Percentiles rank a stretch among this genome's conserved stretches.
phyloP scores from a whole-genome alignment of 495 filamentous ascomycete species.

The Xylaria venustula region DNA sequence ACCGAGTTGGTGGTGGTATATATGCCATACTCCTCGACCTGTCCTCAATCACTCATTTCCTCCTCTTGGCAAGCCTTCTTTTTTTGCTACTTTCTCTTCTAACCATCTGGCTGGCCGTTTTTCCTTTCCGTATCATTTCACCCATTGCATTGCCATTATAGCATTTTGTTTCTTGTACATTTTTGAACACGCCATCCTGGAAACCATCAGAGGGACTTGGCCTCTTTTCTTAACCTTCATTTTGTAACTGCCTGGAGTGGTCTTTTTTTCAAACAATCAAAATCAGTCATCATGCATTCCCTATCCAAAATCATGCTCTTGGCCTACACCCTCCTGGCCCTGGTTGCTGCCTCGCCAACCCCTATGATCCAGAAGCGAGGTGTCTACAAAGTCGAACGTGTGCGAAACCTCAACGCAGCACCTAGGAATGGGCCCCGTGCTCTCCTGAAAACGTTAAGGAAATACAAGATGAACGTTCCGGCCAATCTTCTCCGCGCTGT shows the following conservation, averaged over 20 bases:
- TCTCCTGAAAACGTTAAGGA: slow-evolving; percentile 61
- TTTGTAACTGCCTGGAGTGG: slow-evolving; percentile 11
- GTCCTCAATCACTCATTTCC: slow-evolving; percentile 19
- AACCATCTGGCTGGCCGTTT: slow-evolving; percentile 25
- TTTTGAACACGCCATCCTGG: neutral
- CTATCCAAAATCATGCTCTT: slow-evolving; percentile 34
- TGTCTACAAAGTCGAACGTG: slow-evolving; percentile 59
- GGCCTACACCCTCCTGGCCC: slow-evolving; percentile 32
- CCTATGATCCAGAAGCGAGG: slow-evolving; percentile 37
- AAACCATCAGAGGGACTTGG: neutral
- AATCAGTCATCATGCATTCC: slow-evolving; percentile 32
- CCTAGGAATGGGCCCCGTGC: slow-evolving; percentile 54
- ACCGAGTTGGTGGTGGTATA: neutral
- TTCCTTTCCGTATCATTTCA: slow-evolving; percentile 4
- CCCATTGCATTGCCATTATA: slow-evolving; percentile 23
- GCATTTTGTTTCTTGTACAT: slow-evolving; percentile 2
- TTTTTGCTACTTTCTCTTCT: slow-evolving; percentile 15
- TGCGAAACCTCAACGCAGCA: slow-evolving; percentile 52
- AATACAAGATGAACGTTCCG: slow-evolving; percentile 57
- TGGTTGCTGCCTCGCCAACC: slow-evolving; percentile 40
- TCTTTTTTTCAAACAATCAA: neutral
- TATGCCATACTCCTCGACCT: neutral
- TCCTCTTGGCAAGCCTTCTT: slow-evolving; percentile 26
- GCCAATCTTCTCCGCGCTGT: slow-evolving; percentile 38
- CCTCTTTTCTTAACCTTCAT: neutral